These are phyloP conservation scores for Talaromyces sp. DNA, from an alignment of 2,329 filamentous ascomycete genomes.

Conservation along the genomic window DNA sequence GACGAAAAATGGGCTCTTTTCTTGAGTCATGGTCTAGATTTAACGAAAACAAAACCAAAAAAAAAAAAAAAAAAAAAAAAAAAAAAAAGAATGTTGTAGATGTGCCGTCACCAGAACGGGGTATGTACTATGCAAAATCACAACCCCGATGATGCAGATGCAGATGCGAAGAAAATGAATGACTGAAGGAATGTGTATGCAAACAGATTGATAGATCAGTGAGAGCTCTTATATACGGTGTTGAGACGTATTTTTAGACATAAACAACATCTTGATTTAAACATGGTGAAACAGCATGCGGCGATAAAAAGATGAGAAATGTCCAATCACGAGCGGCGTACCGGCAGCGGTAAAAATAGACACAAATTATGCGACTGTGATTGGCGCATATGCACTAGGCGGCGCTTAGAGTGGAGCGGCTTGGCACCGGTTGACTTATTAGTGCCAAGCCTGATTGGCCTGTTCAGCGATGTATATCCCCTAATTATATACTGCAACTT, in stretches of 20 bases:
- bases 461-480: background rate
- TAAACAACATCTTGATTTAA: background rate
- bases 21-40: background rate
- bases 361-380: background rate
- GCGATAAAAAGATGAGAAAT: background rate
- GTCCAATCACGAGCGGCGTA: background rate
- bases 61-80: no score
- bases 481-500: no score
- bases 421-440: background rate
- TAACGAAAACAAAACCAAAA: no score
- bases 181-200: background rate
- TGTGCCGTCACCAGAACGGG: background rate
- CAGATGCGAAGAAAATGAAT: background rate
- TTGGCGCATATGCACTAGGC: background rate
- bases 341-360: background rate
- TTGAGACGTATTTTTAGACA: background rate
- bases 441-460: background rate
- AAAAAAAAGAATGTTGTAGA: no score
- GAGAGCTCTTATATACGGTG: background rate
- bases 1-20: background rate
- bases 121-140: background rate
- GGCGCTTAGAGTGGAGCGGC: background rate
- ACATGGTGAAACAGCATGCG: background rate
- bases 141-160: background rate
- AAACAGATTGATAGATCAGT: background rate